Base-by-base conservation (phyloP, 2,329 filamentous ascomycete species). In the Ophiostoma himal-ulmi region DNA sequence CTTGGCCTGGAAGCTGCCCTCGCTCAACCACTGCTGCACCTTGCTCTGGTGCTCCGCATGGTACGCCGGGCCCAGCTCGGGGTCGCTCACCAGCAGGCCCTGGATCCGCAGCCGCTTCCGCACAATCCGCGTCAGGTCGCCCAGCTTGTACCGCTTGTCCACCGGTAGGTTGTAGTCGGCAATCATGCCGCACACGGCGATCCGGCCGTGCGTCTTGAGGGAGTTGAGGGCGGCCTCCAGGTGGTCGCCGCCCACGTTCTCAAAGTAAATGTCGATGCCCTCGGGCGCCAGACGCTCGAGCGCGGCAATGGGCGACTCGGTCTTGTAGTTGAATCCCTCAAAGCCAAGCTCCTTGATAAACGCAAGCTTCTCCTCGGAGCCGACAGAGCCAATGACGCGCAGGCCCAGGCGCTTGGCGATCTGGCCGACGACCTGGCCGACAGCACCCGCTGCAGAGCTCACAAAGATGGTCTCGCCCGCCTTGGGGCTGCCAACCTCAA, bases 271-370 rank as follows among this genome's bases (percentile, higher is more conserved):
- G 76, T 96, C 92, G 73, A 96, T 85, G 5, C 92, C 92, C 14
- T 93, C 79, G 0, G 92, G 91, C 0, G 91, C 91, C 22, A 95
- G 83, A 71, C 91, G 84, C 74, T 83, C 80, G 70, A 96, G 83
- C 0, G 91, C 92, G 13, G 89, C 89, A 0, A 80, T 77, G 0
- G 91, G 85, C 74, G 85, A 86, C 81, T 95, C 91, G 74, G 87
- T 93, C 85, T 95, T 94, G 84, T 96, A 96, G 83, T 96, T 95
- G 82, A 94, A 95, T 10, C 89, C 92, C 70, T 86, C 83, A 74
- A 83, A 86, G 10, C 83, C 84, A 1, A 86, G 80, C 76, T 84
- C 81, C 70, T 82, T 79, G 69, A 86, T 79, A 78, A 88, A 95
- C 26, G 91, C 86, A 34, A 93, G 83, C 83, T 96, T 96, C 76